Base-by-base conservation (phyloP, 1,139 yeast genomes). In the Hemisphaericaspora xylanilytica region DNA sequence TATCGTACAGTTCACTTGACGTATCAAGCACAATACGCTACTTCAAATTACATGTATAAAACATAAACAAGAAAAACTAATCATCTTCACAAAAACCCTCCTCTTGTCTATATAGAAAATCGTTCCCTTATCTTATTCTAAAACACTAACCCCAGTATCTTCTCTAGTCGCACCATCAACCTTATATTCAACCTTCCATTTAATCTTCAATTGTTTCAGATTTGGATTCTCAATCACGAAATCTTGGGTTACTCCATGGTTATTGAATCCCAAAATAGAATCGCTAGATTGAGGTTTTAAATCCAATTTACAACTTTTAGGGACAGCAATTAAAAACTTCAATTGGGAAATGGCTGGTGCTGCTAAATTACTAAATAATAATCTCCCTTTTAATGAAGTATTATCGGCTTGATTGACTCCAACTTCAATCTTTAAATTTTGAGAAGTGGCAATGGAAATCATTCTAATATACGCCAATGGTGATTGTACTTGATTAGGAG, bases 271-370 rank as follows among this genome's bases (percentile, higher is more conserved):
- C 39, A 69, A 66, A 13, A 89, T 54, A 11, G 60, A 51, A 40
- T 76, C 80, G 30, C 80, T 75, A 7, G 88, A 73, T 53, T 88
- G 95, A 1, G 95, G 82, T 41, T 77, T 71, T 63, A 90, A 73
- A 35, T 69, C 70, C 48, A 90, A 70, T 42, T 73, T 75, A 54
- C 85, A 79, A 16, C 75, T 59, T 56, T 85, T 86, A 35, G 97
- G 94, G 28, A 85, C 95, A 0, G 97, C 97, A 39, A 88, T 65
- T 56, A 85, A 73, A 54, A 88, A 81, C 50, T 79, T 79, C 35
- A 90, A 62, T 44, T 75, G 72, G 16, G 53, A 47, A 25, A 68
- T 50, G 9, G 66, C 51, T 11, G 54, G 42, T 13, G 61, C 47
- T 38, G 55, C 38, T 70, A 63, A 40, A 79, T 70, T 50, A 71